Evolutionary conservation across 2,329 filamentous ascomycete genomes (phyloP).

Genomic region (Talaromyces sp.): DNA sequence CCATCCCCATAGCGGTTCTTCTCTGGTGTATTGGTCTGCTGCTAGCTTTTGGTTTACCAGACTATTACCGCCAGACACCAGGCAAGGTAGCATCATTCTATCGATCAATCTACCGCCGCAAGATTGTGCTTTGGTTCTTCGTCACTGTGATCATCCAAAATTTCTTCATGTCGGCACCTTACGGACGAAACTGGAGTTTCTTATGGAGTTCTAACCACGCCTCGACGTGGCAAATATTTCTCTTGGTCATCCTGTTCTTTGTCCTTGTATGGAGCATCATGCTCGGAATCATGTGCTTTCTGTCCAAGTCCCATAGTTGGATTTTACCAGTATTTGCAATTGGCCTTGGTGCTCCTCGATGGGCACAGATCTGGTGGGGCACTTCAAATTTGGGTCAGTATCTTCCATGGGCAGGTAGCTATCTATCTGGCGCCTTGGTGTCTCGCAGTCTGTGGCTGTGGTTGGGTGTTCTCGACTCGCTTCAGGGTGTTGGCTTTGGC

Average conservation of each 20-base stretch:
- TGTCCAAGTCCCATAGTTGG: conserved; percentile 60
- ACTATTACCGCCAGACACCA: conserved; percentile 60
- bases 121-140: conserved; percentile 64
- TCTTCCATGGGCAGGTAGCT: conserved; percentile 56
- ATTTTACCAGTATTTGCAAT: conserved; percentile 63
- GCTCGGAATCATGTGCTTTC: conserved; percentile 30
- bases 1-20: conserved; percentile 52
- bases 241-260: conserved; percentile 45
- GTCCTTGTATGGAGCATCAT: conserved; percentile 51
- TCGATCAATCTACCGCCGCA: conserved; percentile 54
- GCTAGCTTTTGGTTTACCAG: conserved; percentile 57
- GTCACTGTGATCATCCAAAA: conserved; percentile 59
- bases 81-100: conserved; percentile 63
- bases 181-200: conserved; percentile 62
- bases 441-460: conserved; percentile 59
- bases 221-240: conserved; percentile 50
- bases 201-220: conserved; percentile 55
- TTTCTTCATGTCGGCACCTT: conserved; percentile 60
- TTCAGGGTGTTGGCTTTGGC: conserved; percentile 62
- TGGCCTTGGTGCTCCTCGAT: conserved; percentile 58
- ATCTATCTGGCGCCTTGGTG: conserved; percentile 49
- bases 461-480: conserved; percentile 59
- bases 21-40: conserved; percentile 52
- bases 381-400: conserved; percentile 55
- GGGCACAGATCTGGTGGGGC: conserved; percentile 64